These are phyloP conservation scores for Cryphonectria japonica DNA, from an alignment of 2,329 filamentous ascomycete genomes.

Conservation along the genomic window DNA sequence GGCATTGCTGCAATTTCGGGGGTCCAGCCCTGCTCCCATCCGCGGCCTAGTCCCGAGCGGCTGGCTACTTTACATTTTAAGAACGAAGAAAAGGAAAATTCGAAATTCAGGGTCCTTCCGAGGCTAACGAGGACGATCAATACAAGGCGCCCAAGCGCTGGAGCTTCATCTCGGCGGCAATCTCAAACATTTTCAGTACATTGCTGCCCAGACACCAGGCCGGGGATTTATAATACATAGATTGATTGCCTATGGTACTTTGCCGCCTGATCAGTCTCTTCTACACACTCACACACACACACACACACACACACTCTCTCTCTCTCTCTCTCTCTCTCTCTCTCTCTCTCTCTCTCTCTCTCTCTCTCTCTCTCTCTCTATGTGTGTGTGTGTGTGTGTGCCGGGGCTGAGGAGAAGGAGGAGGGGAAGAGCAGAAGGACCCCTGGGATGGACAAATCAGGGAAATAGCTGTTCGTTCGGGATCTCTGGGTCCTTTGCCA, in stretches of 20 bases:
- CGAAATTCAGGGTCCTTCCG: neutral
- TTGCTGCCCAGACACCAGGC: neutral
- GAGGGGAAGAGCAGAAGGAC: neutral
- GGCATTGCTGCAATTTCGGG: constrained; percentile 6
- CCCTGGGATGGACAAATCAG: neutral
- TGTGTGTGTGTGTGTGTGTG: neutral
- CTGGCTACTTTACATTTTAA: neutral
- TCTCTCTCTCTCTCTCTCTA: neutral
- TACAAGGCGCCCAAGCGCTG: neutral
- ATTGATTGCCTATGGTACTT: neutral
- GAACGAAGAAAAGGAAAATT: neutral
- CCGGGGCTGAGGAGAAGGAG: neutral
- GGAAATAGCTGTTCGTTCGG: neutral
- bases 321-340: too few relatives aligned
- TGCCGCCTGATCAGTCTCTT: neutral
- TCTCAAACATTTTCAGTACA: neutral
- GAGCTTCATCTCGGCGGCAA: constrained; percentile 7
- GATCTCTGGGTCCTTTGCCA: neutral
- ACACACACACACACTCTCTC: too few relatives aligned
- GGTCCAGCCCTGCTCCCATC: neutral
- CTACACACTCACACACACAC: too few relatives aligned
- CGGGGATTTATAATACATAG: neutral
- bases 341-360: neutral
- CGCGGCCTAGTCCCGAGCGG: neutral
- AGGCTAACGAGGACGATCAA: neutral